Evolutionary conservation across 495 filamentous ascomycete species (phyloP).

Genomic region (Xylaria flabelliformis): DNA sequence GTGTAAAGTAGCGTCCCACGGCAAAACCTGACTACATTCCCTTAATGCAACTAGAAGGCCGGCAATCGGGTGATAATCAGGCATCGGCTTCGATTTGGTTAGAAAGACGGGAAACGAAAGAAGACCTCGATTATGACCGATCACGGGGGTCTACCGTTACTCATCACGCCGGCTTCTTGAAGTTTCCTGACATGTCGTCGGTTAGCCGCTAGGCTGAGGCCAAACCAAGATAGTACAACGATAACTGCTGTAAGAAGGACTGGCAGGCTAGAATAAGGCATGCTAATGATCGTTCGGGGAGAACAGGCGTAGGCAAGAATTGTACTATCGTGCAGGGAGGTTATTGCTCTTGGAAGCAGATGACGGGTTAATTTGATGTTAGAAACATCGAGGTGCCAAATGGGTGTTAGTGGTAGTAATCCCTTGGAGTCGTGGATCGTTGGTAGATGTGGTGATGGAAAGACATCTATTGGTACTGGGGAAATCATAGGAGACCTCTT

Average conservation of each 20-base stretch:
- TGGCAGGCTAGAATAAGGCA: constrained; percentile 1
- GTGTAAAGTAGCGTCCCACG: constrained; percentile 25
- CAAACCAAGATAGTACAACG: constrained; percentile 8
- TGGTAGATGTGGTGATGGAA: too few relatives aligned
- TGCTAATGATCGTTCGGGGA: background rate
- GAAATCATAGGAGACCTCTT: too few relatives aligned
- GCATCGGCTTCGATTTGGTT: constrained; percentile 34
- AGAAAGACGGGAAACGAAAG: background rate
- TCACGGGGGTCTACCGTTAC: background rate
- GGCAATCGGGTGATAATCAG: constrained; percentile 35
- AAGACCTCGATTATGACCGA: too few relatives aligned
- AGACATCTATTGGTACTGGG: too few relatives aligned
- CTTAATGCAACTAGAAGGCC: constrained; percentile 37
- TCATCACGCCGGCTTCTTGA: constrained; percentile 16
- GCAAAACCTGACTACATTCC: constrained; percentile 25
- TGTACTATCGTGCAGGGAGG: too few relatives aligned
- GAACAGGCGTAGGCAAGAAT: too few relatives aligned
- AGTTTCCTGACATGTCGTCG: constrained; percentile 24
- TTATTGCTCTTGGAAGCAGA: too few relatives aligned
- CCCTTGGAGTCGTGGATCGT: too few relatives aligned
- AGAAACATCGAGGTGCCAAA: too few relatives aligned
- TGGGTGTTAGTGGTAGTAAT: too few relatives aligned
- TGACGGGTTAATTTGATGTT: too few relatives aligned
- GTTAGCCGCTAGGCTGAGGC: constrained; percentile 8
- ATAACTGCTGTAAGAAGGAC: constrained; percentile 6